These are phyloP conservation scores for Fusarium caatingaense DNA, from an alignment of 2,329 filamentous ascomycete genomes.

Conservation along the genomic window DNA sequence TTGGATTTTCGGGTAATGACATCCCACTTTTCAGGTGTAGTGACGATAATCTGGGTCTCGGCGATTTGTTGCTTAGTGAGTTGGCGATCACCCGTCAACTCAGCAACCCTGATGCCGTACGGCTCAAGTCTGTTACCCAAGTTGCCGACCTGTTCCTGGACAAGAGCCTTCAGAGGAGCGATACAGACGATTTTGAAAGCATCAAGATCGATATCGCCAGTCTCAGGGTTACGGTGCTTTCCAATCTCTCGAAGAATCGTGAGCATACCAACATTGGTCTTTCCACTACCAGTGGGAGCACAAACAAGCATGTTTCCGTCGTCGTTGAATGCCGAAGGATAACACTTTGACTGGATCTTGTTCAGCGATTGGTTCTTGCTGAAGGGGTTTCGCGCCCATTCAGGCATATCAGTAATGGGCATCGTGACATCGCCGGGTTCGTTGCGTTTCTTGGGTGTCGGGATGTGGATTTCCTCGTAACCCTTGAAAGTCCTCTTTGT, in stretches of 20 bases:
- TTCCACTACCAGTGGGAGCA: slow-evolving; percentile 95
- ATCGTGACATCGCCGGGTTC: slow-evolving; percentile 85
- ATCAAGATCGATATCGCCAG: slow-evolving; percentile 94
- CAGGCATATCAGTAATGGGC: slow-evolving; percentile 87
- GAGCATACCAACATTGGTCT: slow-evolving; percentile 98
- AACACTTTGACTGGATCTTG: slow-evolving; percentile 95
- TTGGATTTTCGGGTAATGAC: slow-evolving; percentile 98
- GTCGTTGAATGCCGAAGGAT: slow-evolving; percentile 87
- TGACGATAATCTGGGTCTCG: slow-evolving; percentile 97
- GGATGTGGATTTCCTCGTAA: slow-evolving; percentile 98
- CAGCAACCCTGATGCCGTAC: slow-evolving; percentile 92
- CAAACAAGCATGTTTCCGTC: slow-evolving; percentile 99
- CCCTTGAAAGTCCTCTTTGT: slow-evolving; percentile 97
- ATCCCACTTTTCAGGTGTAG: slow-evolving; percentile 98
- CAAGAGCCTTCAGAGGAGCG: slow-evolving; percentile 92
- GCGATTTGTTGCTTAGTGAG: slow-evolving; percentile 98
- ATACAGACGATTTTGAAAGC: slow-evolving; percentile 99
- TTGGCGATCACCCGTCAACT: slow-evolving; percentile 96
- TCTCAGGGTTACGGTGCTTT: slow-evolving; percentile 88
- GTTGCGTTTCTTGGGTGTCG: slow-evolving; percentile 86
- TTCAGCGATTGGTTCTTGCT: slow-evolving; percentile 89
- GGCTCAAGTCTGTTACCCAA: slow-evolving; percentile 91
- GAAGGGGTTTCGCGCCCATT: slow-evolving; percentile 91
- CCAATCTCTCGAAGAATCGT: slow-evolving; percentile 96
- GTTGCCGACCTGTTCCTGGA: slow-evolving; percentile 98